Evolutionary conservation across 1,284 basidiomycete species (phyloP).

Genomic region (Microbotryum lychnidis-dioicae): DNA sequence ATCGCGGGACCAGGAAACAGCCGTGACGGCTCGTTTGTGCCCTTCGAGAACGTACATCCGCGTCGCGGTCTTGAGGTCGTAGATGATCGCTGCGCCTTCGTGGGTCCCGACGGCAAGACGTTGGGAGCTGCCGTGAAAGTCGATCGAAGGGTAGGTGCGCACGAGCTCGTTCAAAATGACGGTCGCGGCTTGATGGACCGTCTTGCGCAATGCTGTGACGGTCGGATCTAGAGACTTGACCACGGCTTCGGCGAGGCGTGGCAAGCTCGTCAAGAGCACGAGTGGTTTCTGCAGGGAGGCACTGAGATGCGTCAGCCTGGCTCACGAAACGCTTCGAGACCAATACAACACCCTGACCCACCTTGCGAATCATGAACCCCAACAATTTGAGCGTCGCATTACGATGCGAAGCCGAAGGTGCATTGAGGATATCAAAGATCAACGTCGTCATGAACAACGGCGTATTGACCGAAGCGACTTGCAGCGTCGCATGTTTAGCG

Average conservation of each 20-base stretch:
- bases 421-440: slow-evolving; percentile 72
- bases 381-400: slow-evolving; percentile 87
- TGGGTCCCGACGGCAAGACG: slow-evolving; percentile 86
- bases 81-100: slow-evolving; percentile 68
- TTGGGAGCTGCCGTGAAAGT: slow-evolving; percentile 78
- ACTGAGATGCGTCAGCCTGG: background rate
- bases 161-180: slow-evolving; percentile 87
- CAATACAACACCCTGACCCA: slow-evolving; percentile 34
- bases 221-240: slow-evolving; percentile 95
- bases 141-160: slow-evolving; percentile 76
- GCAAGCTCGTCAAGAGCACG: slow-evolving; percentile 75
- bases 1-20: slow-evolving; percentile 84
- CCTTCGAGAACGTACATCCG: slow-evolving; percentile 90
- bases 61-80: slow-evolving; percentile 92
- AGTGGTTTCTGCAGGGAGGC: slow-evolving; percentile 57
- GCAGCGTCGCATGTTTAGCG: slow-evolving; percentile 58
- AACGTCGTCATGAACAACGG: slow-evolving; percentile 92
- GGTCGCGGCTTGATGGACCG: slow-evolving; percentile 80
- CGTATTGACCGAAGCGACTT: slow-evolving; percentile 75
- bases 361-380: slow-evolving; percentile 86
- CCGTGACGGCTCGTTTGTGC: slow-evolving; percentile 67
- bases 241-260: slow-evolving; percentile 84
- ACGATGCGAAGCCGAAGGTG: slow-evolving; percentile 65
- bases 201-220: slow-evolving; percentile 69
- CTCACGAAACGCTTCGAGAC: background rate